These are phyloP conservation scores for Geotrichum histeridarum DNA, from an alignment of 1,139 yeast species.

Conservation along the genomic window DNA sequence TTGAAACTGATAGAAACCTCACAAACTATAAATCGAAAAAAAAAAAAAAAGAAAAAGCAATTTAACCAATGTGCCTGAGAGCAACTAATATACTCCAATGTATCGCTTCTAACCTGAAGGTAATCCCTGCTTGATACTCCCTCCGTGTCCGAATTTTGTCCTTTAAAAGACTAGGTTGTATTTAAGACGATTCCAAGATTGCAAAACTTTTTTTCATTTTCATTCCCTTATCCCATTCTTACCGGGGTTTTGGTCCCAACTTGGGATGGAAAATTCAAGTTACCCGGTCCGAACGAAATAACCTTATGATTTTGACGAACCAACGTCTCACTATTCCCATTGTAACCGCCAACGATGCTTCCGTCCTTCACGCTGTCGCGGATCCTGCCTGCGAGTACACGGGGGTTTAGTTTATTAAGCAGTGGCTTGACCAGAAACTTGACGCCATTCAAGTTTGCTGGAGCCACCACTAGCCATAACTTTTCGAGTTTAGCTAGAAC, in stretches of 20 bases:
- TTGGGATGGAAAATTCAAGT: not conserved
- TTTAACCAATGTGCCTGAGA: too few relatives aligned
- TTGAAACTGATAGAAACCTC: too few relatives aligned
- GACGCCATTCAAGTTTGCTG: not conserved
- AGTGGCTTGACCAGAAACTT: not conserved
- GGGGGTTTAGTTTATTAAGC: not conserved
- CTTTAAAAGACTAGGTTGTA: too few relatives aligned
- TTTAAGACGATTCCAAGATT: not conserved
- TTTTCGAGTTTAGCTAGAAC: not conserved
- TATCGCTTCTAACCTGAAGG: too few relatives aligned
- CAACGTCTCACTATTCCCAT: not conserved
- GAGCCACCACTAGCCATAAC: too few relatives aligned
- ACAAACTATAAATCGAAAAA: too few relatives aligned
- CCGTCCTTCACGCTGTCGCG: constrained; percentile 3
- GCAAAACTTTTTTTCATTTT: not conserved
- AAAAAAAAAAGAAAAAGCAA: too few relatives aligned
- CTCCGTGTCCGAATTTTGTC: too few relatives aligned
- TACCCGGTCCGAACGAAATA: not conserved
- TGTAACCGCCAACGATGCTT: not conserved
- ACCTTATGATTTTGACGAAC: not conserved
- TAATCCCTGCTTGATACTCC: too few relatives aligned
- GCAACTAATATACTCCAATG: too few relatives aligned
- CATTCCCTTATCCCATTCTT: not conserved
- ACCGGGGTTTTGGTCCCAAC: not conserved
- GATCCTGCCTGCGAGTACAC: not conserved